Evolutionary conservation across 495 filamentous ascomycete genomes (phyloP).

Genomic region (Choiromyces venosus): DNA sequence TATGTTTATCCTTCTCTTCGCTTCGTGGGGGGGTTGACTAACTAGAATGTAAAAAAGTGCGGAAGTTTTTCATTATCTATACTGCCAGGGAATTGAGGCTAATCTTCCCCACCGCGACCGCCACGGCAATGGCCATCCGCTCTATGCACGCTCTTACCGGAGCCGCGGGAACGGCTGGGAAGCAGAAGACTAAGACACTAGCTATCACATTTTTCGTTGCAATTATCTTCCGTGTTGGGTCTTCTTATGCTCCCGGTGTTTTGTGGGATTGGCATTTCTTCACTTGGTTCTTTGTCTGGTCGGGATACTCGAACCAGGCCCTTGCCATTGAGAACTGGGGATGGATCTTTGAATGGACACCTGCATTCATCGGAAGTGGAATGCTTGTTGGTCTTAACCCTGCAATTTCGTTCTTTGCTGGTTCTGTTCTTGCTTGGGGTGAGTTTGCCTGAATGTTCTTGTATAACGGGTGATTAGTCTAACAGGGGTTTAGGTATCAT

Average conservation of each 20-base stretch:
- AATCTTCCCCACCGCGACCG: constrained; percentile 57
- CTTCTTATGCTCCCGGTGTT: constrained; percentile 58
- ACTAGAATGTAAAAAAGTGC: constrained; percentile 43
- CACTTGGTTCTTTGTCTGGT: constrained; percentile 61
- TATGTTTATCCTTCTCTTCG: constrained; percentile 13
- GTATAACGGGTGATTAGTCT: neutral
- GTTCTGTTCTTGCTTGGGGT: constrained; percentile 58
- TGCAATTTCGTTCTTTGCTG: constrained; percentile 58
- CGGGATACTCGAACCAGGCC: constrained; percentile 52
- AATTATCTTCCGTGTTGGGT: constrained; percentile 53
- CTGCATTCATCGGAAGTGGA: constrained; percentile 62
- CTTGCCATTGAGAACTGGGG: constrained; percentile 61
- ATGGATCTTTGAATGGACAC: constrained; percentile 60
- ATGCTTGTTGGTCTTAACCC: constrained; percentile 63
- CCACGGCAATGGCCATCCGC: constrained; percentile 60
- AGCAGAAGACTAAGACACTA: constrained; percentile 57
- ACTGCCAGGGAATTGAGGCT: constrained; percentile 58
- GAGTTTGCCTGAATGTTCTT: neutral
- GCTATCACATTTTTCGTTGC: constrained; percentile 49
- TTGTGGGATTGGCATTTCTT: constrained; percentile 65
- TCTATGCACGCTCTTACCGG: constrained; percentile 57
- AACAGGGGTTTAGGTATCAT: constrained; percentile 47
- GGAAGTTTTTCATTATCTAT: constrained; percentile 65
- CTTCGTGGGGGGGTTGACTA: neutral
- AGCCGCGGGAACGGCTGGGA: constrained; percentile 50